Evolutionary conservation across 2,329 filamentous ascomycete species (phyloP).

Genomic region (Alternaria sp.): DNA sequence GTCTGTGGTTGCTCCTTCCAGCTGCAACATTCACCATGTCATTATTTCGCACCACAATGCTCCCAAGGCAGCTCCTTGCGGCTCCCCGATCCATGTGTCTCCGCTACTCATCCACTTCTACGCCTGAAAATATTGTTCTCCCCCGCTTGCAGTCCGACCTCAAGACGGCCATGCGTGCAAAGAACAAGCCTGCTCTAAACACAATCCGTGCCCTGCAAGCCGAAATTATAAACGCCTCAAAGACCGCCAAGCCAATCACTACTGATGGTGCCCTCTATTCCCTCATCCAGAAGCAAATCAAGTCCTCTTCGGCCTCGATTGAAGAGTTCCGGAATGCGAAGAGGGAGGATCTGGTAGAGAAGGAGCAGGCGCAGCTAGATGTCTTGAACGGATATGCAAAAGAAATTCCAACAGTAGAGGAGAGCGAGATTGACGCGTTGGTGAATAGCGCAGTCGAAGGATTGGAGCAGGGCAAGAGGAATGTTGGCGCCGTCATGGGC

Average conservation of each 20-base stretch:
- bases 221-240: slow-evolving; percentile 77
- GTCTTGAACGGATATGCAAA: slow-evolving; percentile 73
- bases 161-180: slow-evolving; percentile 59
- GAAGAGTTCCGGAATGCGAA: slow-evolving; percentile 71
- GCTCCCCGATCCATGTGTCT: slow-evolving; percentile 28
- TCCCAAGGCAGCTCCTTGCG: slow-evolving; percentile 24
- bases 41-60: slow-evolving; percentile 32
- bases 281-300: slow-evolving; percentile 71
- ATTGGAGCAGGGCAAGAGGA: slow-evolving; percentile 59
- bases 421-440: slow-evolving; percentile 66
- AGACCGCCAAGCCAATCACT: slow-evolving; percentile 73
- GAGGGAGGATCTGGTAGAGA: slow-evolving; percentile 73
- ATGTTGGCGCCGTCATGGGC: slow-evolving; percentile 72
- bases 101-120: slow-evolving; percentile 31
- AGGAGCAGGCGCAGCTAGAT: slow-evolving; percentile 72
- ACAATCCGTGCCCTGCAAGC: slow-evolving; percentile 75
- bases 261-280: slow-evolving; percentile 75
- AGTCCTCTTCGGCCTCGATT: slow-evolving; percentile 66
- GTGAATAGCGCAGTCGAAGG: slow-evolving; percentile 63
- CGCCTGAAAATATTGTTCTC: slow-evolving; percentile 45
- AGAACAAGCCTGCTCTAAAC: slow-evolving; percentile 66
- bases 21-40: slow-evolving; percentile 31
- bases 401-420: slow-evolving; percentile 65
- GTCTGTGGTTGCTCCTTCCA: background rate
- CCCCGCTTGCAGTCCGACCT: slow-evolving; percentile 57